Evolutionary conservation across 2,329 filamentous ascomycete species (phyloP), one percentile per base, ranked within the genome.

Genomic region (Huntiella decipiens): DNA sequence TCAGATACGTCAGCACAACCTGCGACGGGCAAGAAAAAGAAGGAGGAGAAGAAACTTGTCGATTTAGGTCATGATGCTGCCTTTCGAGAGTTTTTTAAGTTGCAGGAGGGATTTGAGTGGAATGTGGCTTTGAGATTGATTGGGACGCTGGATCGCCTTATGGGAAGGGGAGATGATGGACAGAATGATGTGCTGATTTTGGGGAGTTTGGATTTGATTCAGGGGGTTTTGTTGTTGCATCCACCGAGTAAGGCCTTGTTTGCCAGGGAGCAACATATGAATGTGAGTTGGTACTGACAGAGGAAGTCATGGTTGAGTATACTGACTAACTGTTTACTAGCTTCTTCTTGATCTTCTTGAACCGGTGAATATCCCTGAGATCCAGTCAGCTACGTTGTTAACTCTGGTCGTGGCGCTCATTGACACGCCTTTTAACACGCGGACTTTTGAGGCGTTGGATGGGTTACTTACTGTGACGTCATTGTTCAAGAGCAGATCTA

Each of bases 21-120:
- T 4, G 22, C 22, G 22, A 10, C 6, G 8, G 22, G 22, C 1
- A 28, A 28, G 22, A 28, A 64, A 65, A 36, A 36, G 34, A 36
- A 36, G 34, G 34, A 11, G 62, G 68, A 70, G 11, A 28, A 28
- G 22, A 28, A 28, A 28, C 69, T 94, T 43, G 65, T 66, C 16
- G 78, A 85, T 48, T 65, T 95, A 51, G 71, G 74, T 43, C 74
- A 79, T 52, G 91, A 96, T 61, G 84, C 82, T 15, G 88, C 87
- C 15, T 96, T 95, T 59, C 71, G 84, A 53, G 86, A 95, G 62
- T 96, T 96, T 66, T 95, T 94, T 67, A 85, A 93, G 60, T 61
- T 96, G 53, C 91, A 98, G 61, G 87, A 96, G 58, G 84, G 87
- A 2, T 98, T 98, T 58, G 85, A 96, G 65, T 96, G 86, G 82